Base-by-base conservation (phyloP, 1,284 basidiomycete genomes). In the Puccinia triticina region DNA sequence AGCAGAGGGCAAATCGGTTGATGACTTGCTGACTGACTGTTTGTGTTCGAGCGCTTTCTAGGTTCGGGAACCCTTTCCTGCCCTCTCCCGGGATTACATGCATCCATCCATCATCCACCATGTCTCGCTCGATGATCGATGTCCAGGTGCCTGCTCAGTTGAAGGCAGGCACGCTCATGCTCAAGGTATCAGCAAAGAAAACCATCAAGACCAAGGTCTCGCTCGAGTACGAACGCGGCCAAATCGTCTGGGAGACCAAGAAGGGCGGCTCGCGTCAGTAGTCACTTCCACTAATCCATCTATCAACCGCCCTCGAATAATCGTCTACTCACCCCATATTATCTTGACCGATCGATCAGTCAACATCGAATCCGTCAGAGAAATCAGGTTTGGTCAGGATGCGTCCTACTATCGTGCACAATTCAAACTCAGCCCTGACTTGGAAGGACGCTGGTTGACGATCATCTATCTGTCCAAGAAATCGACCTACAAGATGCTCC, bases 351-450 rank as follows among this genome's bases (percentile, higher is more conserved):
- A n/a, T n/a, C n/a, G n/a, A 16, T 18, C 85, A 94, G 95, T 97
- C 80, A 92, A 93, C 3, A 92, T 98, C 84, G 94, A 94, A 87
- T 91, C 91, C 84, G 95, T 99, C 87, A 93, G 95, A 84, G 96
- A 98, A 86, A 91, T 99, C 12, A 92, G 96, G 18, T 91, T 92
- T 10, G 93, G 92, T 67, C 86, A 91, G 14, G 90, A 93, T 83
- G 91, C 94, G 40, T 89, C 92, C 50, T 92, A 93, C 85, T 93
- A 94, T 85, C 91, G 93, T 83, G 90, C 92, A 71, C 92, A 93
- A 84, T 92, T 93, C 85, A 91, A 92, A 50, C 86, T 88, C 43
- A 85, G 86, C 32, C 85, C 87, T 2, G 86, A 87, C 40, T 87
- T 88, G 82, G 88, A 88, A 77, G 85, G 87, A 3, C 87, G 88